Percentiles rank a stretch among this genome's conserved stretches.
Conservation (phyloP, 2,329 filamentous ascomycete species). For the Colletotrichum tamarilloi region DNA sequence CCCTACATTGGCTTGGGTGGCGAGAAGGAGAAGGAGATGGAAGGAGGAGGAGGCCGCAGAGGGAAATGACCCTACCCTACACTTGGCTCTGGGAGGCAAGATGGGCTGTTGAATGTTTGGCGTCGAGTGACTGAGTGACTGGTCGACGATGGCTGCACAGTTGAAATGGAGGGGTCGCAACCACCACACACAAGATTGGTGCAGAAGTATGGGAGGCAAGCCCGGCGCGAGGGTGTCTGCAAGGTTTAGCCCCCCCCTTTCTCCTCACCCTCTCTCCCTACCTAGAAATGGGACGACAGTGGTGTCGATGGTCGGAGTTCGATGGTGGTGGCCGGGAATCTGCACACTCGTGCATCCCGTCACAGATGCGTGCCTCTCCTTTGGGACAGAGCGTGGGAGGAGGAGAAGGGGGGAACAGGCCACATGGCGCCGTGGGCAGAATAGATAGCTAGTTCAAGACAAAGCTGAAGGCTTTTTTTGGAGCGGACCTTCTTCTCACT, state of each 20-base stretch:
- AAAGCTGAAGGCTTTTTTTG: not conserved
- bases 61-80: not conserved
- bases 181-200: not conserved
- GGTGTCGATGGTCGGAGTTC: not conserved
- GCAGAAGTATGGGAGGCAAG: slow-evolving; percentile 1
- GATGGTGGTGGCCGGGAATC: slow-evolving; percentile 28
- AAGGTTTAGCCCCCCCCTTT: not conserved
- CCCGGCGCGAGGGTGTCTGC: slow-evolving; percentile 8
- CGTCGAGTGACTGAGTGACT: slow-evolving; percentile 17
- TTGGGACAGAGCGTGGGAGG: slow-evolving; percentile 21
- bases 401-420: not conserved
- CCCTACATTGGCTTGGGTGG: slow-evolving; percentile 3
- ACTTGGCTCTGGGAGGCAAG: not conserved
- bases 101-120: slow-evolving; percentile 9
- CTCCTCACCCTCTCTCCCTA: not conserved
- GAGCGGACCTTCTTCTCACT: not conserved
- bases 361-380: slow-evolving; percentile 33
- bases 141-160: slow-evolving; percentile 2
- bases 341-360: slow-evolving; percentile 34
- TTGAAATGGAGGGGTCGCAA: not conserved
- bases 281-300: not conserved
- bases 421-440: slow-evolving; percentile 2
- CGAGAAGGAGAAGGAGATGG: not conserved
- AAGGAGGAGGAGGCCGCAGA: not conserved
- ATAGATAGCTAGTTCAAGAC: not conserved